Conservation (phyloP, 1,284 basidiomycete species). For the Golubevia pallescens region DNA sequence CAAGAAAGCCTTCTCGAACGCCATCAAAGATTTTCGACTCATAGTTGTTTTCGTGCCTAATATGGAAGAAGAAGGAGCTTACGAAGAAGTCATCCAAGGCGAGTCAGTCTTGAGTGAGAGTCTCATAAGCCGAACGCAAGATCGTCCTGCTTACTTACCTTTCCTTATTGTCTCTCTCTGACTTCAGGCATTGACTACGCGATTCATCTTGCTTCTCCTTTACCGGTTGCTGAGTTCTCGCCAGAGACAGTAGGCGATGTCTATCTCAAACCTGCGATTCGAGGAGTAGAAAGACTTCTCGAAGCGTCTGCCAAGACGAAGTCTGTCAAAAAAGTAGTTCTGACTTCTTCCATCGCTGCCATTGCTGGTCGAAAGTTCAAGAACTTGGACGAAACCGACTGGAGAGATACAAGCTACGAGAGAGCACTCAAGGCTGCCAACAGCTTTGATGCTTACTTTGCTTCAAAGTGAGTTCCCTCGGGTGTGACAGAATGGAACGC, state of each 20-base stretch:
- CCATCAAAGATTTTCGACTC: neutral
- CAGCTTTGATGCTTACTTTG: too few species aligned
- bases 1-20: neutral
- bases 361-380: neutral
- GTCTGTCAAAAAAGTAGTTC: neutral
- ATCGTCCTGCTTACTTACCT: too few species aligned
- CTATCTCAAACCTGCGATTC: neutral
- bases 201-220: too few species aligned
- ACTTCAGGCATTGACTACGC: too few species aligned
- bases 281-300: neutral
- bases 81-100: neutral
- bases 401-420: neutral
- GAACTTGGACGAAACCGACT: neutral
- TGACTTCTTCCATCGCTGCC: neutral
- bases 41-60: neutral
- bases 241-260: too few species aligned
- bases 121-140: too few species aligned
- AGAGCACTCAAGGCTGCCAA: neutral
- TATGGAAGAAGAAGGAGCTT: neutral
- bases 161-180: too few species aligned
- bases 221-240: too few species aligned
- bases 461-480: too few species aligned
- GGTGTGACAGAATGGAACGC: too few species aligned
- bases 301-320: neutral
- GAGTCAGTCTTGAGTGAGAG: too few species aligned